These are phyloP conservation scores for Teratosphaeria destructans DNA, from an alignment of 2,329 filamentous ascomycete genomes.

Conservation along the genomic window DNA sequence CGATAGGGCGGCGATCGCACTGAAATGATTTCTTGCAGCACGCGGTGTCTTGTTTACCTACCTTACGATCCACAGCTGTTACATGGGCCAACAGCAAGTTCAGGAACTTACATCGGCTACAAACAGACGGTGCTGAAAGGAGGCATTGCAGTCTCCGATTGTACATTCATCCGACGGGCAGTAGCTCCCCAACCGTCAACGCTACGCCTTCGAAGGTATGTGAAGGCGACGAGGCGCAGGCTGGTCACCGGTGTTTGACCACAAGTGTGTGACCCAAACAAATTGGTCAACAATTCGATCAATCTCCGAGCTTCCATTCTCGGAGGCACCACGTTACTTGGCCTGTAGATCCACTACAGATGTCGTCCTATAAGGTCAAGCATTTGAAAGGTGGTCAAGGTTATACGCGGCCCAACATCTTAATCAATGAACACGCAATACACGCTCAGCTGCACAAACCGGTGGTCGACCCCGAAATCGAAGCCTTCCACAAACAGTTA, in stretches of 20 bases:
- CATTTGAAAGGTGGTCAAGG: conserved; percentile 9
- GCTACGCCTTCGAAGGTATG: not conserved
- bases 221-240: not conserved
- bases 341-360: not conserved
- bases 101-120: not conserved
- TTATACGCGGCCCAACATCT: conserved; percentile 9
- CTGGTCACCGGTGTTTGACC: not conserved
- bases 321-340: not conserved
- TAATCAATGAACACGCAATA: conserved; percentile 8
- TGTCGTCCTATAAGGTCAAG: conserved; percentile 8
- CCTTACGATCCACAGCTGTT: not conserved
- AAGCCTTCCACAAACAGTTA: conserved; percentile 47
- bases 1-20: not conserved
- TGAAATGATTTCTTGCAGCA: not conserved
- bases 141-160: not conserved
- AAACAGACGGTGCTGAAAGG: not conserved
- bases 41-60: not conserved
- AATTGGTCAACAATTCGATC: not conserved
- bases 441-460: not conserved
- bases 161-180: not conserved
- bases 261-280: not conserved
- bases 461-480: conserved; percentile 10
- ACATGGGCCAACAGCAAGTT: not conserved
- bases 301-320: not conserved
- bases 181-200: not conserved